Evolutionary conservation across 2,329 filamentous ascomycete species (phyloP).

Genomic region (Aspergillus brunneoviolaceus): DNA sequence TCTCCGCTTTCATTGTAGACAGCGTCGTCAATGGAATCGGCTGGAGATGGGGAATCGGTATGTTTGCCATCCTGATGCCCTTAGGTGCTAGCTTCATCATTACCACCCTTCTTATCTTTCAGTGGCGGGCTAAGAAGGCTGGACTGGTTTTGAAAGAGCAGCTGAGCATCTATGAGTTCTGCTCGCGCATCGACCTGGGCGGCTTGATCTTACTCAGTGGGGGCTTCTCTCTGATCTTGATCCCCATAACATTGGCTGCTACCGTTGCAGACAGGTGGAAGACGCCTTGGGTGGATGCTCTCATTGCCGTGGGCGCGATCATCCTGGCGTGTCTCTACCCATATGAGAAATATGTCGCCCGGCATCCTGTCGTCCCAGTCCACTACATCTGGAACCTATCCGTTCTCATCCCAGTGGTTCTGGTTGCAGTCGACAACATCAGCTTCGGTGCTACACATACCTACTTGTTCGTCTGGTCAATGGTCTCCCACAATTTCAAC

Average conservation of each 20-base stretch:
- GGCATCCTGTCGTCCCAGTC: constrained; percentile 48
- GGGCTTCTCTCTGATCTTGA: constrained; percentile 50
- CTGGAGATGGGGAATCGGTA: constrained; percentile 49
- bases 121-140: constrained; percentile 33
- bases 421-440: constrained; percentile 46
- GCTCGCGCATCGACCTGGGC: constrained; percentile 36
- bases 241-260: constrained; percentile 50
- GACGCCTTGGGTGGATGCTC: constrained; percentile 47
- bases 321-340: constrained; percentile 46
- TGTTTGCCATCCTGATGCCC: constrained; percentile 47
- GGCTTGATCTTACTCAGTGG: constrained; percentile 50
- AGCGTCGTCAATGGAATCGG: constrained; percentile 42
- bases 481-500: constrained; percentile 44
- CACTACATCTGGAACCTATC: constrained; percentile 48
- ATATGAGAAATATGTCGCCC: constrained; percentile 50
- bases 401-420: constrained; percentile 43
- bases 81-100: constrained; percentile 38
- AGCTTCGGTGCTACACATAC: constrained; percentile 49
- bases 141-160: constrained; percentile 29
- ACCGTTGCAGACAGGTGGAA: constrained; percentile 44
- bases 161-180: constrained; percentile 29
- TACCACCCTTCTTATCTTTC: constrained; percentile 38
- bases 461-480: constrained; percentile 51
- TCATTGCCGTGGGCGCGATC: constrained; percentile 46
- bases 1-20: constrained; percentile 44